Base-by-base conservation (phyloP, 1,284 basidiomycete species). In the Irpex sp. region DNA sequence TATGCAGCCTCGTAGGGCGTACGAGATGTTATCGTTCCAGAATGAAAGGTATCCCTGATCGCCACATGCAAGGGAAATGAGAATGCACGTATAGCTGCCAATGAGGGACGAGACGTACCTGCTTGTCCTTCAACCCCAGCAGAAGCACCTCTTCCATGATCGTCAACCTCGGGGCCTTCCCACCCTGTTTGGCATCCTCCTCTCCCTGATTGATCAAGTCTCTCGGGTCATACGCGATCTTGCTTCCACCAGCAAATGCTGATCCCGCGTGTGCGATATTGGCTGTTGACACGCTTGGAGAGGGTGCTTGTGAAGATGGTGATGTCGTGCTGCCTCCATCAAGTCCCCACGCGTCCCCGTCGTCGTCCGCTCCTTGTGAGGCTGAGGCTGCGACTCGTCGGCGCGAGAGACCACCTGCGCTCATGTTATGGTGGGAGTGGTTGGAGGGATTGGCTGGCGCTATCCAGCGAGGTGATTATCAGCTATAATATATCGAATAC, bases 21-120 rank as follows among this genome's bases (percentile, higher is more conserved):
- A 98, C 0, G 94, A 97, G 68, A 97, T 98, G 78, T 97, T 97
- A 81, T 98, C 96, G 76, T 98, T 98, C 95, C 94, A 97, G 76
- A 97, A 97, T 0, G 94, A 96, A 17, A 97, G 86, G 75, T 96
- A 96, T 51, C 94, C 94, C 91, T 95, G 60, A 5, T 8, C 48
- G 19, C 21, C 49, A 19, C 49, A 62, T 56, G n/a, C 8, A 38
- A 44, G 60, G 15, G 40, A 44, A 11, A 15, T 9, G 40, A 11
- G 8, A 44, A 15, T 44, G 40, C 40, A 9, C n/a, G 58, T 60
- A 64, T 19, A 65, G 48, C 21, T 52, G 49, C 17, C 17, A 13
- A 57, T 44, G 8, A 44, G 15, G 15, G 40, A 8, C 11, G 40
- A 44, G 57, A 78, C 86, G 61, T 68, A 92, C 91, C 80, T 94